These are phyloP conservation scores for Sclerotinia spermophila DNA, from an alignment of 2,329 filamentous ascomycete species.

Conservation along the genomic window DNA sequence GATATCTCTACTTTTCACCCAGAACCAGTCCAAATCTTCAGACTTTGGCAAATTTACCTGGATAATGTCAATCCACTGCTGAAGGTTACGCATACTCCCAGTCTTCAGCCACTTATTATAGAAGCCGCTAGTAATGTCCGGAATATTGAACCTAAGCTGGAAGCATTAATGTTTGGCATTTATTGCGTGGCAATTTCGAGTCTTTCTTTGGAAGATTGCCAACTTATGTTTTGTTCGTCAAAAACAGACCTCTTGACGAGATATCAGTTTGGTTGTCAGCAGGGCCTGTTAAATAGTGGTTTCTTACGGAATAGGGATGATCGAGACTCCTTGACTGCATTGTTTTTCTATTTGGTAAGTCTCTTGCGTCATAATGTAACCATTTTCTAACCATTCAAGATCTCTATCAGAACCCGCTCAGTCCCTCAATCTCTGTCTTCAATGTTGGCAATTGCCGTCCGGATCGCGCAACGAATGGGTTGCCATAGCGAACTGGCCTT, in stretches of 20 bases:
- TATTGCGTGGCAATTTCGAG: constrained; percentile 59
- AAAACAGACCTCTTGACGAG: constrained; percentile 40
- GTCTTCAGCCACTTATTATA: constrained; percentile 61
- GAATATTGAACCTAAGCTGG: constrained; percentile 53
- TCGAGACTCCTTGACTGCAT: constrained; percentile 47
- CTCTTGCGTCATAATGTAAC: background rate
- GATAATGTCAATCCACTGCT: constrained; percentile 71
- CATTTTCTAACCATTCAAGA: constrained; percentile 25
- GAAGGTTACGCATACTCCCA: constrained; percentile 70
- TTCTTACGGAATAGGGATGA: constrained; percentile 42
- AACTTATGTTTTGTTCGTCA: constrained; percentile 38
- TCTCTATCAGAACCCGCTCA: constrained; percentile 38
- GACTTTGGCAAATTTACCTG: constrained; percentile 71
- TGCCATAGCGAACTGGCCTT: constrained; percentile 61
- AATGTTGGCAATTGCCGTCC: constrained; percentile 61
- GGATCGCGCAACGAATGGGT: constrained; percentile 65
- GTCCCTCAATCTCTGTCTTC: constrained; percentile 60
- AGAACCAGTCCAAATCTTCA: constrained; percentile 60
- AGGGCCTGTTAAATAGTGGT: constrained; percentile 44
- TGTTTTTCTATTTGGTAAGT: constrained; percentile 52
- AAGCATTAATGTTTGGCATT: constrained; percentile 62
- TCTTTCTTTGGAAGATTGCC: constrained; percentile 53
- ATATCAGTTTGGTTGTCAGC: constrained; percentile 46
- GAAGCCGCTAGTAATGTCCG: constrained; percentile 56
- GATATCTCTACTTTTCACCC: constrained; percentile 50